Base-by-base conservation (phyloP, 1,284 basidiomycete genomes). In the Malassezia vespertilionis region DNA sequence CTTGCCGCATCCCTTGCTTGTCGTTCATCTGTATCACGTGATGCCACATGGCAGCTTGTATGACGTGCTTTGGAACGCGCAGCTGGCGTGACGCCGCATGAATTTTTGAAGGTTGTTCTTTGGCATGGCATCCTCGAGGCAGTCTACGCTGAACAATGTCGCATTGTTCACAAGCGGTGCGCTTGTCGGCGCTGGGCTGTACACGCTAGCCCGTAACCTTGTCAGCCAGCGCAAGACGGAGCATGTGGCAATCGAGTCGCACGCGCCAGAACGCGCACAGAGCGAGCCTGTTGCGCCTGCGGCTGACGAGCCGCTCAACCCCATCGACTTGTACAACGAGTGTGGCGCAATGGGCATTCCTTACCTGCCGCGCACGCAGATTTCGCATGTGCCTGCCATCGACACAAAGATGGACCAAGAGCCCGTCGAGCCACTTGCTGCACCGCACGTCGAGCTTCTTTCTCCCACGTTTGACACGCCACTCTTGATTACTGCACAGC, bases 401-500 rank as follows among this genome's bases (percentile, higher is more conserved):
- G 47, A 43, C 24, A 40, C 47, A 31, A 34, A 39, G 36, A 32
- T 38, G 34, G 37, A 50, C 20, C 23, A 44, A 8, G 30, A 40
- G n/a, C 20, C 20, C 2, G 22, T 30, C 12, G 18, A 22, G 10
- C 28, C 39, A n/a, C 27, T 14, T 7, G n/a, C 33, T 7, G 21
- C 33, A n/a, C 30, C 40, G 2, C 9, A 22, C 10, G 11, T 27
- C 14, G 14, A 4, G 14, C 17, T 27, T 8, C 12, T 14, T 11
- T 17, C 30, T 6, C 30, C 41, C 3, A 23, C 33, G 26, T 37
- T 50, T 14, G 45, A 47, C n/a, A 15, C 27, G 38, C 17, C 32
- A 2, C 14, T 33, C n/a, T 20, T 47, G 9, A 21, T 26, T 33
- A 65, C 63, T 30, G 56, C 58, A 36, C 57, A 57, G 23, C 57